Conservation (phyloP, 176 grass and related monocot genomes). For the bread wheat (Triticum aestivum) region DNA sequence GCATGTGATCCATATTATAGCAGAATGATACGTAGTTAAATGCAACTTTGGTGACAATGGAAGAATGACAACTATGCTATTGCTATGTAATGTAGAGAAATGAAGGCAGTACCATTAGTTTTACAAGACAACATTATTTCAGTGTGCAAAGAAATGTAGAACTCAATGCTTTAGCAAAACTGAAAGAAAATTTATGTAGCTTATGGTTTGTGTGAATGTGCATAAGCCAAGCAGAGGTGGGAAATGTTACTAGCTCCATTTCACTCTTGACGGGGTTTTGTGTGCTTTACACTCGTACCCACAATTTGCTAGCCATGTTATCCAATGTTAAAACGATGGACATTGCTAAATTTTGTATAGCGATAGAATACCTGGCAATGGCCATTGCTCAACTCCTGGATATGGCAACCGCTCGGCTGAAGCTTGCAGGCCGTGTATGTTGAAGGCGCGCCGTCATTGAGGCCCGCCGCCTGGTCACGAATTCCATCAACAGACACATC, state of each 20-base stretch:
- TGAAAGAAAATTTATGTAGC: no score
- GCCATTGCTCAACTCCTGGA: slow-evolving; percentile 24
- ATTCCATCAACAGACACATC: slow-evolving; percentile 52
- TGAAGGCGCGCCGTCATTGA: background rate
- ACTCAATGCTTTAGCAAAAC: no score
- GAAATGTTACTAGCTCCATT: no score
- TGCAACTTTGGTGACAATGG: background rate
- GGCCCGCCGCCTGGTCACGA: background rate
- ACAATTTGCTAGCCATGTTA: background rate
- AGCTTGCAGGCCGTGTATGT: background rate
- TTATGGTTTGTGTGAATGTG: no score
- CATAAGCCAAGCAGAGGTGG: no score
- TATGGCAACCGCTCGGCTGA: slow-evolving; percentile 43
- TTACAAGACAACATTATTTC: background rate
- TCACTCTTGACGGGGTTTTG: background rate
- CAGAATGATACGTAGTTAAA: background rate
- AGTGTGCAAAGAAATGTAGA: background rate
- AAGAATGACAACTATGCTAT: background rate
- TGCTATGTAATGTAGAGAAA: background rate
- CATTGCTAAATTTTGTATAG: background rate
- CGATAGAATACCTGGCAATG: slow-evolving; percentile 33
- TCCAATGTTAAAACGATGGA: background rate
- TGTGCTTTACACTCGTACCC: background rate
- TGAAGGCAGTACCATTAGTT: background rate
- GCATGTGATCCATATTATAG: background rate